Percentiles rank a stretch among this genome's conserved stretches.
These are phyloP conservation scores for Clonostachys byssicola DNA, from an alignment of 2,329 filamentous ascomycete genomes.

Conservation along the genomic window DNA sequence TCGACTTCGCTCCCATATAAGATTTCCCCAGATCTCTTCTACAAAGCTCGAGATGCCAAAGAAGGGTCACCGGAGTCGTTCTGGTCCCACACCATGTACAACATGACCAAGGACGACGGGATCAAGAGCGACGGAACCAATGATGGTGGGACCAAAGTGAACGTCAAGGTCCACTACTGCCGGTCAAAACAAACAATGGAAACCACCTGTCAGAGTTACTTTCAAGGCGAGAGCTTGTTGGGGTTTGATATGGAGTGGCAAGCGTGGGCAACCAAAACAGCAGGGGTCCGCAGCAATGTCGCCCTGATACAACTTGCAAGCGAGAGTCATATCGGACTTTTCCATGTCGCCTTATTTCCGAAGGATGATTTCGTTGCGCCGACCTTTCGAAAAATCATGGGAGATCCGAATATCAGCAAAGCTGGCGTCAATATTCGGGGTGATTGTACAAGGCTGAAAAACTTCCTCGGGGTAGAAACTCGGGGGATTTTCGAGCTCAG, in stretches of 20 bases:
- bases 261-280: slow-evolving; percentile 34
- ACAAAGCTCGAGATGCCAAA: slow-evolving; percentile 2
- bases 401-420: slow-evolving; percentile 67
- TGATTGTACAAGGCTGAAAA: slow-evolving; percentile 65
- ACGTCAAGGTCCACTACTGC: slow-evolving; percentile 75
- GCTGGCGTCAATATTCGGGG: slow-evolving; percentile 72
- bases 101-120: slow-evolving; percentile 36
- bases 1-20: slow-evolving; percentile 18
- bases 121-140: slow-evolving; percentile 23
- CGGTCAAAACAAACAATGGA: slow-evolving; percentile 64
- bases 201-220: slow-evolving; percentile 56
- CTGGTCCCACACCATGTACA: slow-evolving; percentile 69
- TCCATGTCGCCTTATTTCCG: slow-evolving; percentile 69
- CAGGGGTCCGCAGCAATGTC: slow-evolving; percentile 62
- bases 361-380: slow-evolving; percentile 62
- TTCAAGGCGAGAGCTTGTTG: slow-evolving; percentile 65
- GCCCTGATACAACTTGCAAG: slow-evolving; percentile 82
- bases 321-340: slow-evolving; percentile 71
- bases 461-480: slow-evolving; percentile 60
- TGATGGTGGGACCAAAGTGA: slow-evolving; percentile 10
- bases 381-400: slow-evolving; percentile 66
- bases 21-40: slow-evolving; percentile 19
- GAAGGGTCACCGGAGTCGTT: slow-evolving; percentile 21
- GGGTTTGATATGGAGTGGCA: slow-evolving; percentile 92
- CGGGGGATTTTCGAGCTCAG: slow-evolving; percentile 75